Percentiles rank a stretch among this genome's conserved stretches.
These are phyloP conservation scores for Candida maris DNA, from an alignment of 805 yeast species.

Conservation along the genomic window DNA sequence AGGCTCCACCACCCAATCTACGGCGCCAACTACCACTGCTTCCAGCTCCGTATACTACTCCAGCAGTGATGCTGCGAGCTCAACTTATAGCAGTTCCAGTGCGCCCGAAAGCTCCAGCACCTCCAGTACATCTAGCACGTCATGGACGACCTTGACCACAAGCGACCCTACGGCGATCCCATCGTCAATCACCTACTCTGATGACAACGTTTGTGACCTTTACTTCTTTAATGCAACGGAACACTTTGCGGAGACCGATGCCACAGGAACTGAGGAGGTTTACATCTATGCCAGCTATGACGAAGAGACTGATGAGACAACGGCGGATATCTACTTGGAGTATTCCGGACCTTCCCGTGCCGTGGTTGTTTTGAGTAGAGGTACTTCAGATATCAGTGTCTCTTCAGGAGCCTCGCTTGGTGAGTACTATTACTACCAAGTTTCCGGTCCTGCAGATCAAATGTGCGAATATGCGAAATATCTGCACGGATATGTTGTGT, in stretches of 20 bases:
- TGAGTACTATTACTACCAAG: not conserved
- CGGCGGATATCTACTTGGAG: not conserved
- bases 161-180: too few relatives aligned
- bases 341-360: slow-evolving; percentile 2
- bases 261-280: not conserved
- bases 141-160: too few relatives aligned
- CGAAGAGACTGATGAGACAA: not conserved
- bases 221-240: slow-evolving; percentile 1
- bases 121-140: too few relatives aligned
- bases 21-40: too few relatives aligned
- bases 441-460: not conserved
- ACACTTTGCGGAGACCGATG: not conserved
- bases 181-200: not conserved
- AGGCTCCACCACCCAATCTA: too few relatives aligned
- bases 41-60: too few relatives aligned
- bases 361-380: too few relatives aligned
- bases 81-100: too few relatives aligned
- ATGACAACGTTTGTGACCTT: not conserved
- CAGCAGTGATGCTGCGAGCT: too few relatives aligned
- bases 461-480: not conserved
- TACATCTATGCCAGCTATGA: not conserved
- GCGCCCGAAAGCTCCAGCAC: too few relatives aligned
- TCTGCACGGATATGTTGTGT: not conserved
- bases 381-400: too few relatives aligned
- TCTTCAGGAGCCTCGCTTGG: not conserved